Evolutionary conservation across 192 early-diverging fungal species (phyloP).

Genomic region (Borealophlyctis nickersoniae): DNA sequence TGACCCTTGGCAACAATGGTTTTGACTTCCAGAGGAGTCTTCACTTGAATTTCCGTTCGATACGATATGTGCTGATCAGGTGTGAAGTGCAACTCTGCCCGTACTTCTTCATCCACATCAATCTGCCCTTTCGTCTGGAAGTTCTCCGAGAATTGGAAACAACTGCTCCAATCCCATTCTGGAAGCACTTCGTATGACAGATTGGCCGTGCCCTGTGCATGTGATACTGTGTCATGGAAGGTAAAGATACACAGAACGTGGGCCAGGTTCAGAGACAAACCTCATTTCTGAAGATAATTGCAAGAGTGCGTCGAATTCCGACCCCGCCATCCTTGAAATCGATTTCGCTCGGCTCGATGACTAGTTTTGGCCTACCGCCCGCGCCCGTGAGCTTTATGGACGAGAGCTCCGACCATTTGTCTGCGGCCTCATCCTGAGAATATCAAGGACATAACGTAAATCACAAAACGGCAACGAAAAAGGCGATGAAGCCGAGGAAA

Average conservation of each 20-base stretch:
- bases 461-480: neutral
- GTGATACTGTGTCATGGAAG: neutral
- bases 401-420: slow-evolving; percentile 41
- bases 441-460: slow-evolving; percentile 8
- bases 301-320: slow-evolving; percentile 18
- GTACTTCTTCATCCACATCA: slow-evolving; percentile 24
- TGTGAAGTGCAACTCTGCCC: slow-evolving; percentile 25
- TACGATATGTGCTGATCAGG: slow-evolving; percentile 28
- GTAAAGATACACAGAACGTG: too few species aligned
- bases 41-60: slow-evolving; percentile 26
- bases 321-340: slow-evolving; percentile 44
- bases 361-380: slow-evolving; percentile 47
- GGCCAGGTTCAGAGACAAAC: slow-evolving; percentile 15
- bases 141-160: slow-evolving; percentile 23
- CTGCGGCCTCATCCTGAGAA: slow-evolving; percentile 29
- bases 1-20: slow-evolving; percentile 24
- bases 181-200: slow-evolving; percentile 38
- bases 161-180: slow-evolving; percentile 36
- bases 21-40: slow-evolving; percentile 36
- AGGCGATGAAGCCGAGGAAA: too few species aligned
- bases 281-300: slow-evolving; percentile 34
- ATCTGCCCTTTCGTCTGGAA: slow-evolving; percentile 28
- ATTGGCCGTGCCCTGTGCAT: slow-evolving; percentile 36
- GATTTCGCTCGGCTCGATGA: slow-evolving; percentile 26
- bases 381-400: slow-evolving; percentile 45